These are phyloP conservation scores for Cyberlindnera xylosilytica DNA, from an alignment of 805 yeast species.

Conservation along the genomic window DNA sequence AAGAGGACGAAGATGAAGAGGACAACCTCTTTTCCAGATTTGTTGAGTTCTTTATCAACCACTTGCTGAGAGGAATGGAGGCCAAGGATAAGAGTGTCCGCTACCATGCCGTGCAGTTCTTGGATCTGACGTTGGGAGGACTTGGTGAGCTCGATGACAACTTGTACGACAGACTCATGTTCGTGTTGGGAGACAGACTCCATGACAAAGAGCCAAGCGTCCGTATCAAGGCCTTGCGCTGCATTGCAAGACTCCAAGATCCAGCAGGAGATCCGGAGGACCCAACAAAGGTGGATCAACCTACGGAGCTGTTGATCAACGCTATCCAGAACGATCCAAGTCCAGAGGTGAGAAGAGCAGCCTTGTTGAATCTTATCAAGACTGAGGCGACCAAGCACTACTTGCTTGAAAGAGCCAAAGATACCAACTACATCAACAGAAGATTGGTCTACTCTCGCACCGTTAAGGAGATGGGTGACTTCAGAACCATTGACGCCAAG, in stretches of 20 bases:
- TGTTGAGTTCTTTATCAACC: constrained; percentile 58
- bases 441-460: constrained; percentile 67
- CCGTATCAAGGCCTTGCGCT: constrained; percentile 79
- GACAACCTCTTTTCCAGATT: constrained; percentile 46
- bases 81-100: constrained; percentile 76
- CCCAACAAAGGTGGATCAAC: constrained; percentile 40
- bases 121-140: constrained; percentile 67
- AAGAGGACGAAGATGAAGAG: constrained; percentile 36
- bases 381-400: constrained; percentile 49
- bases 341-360: constrained; percentile 87
- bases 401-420: constrained; percentile 80
- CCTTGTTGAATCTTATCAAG: constrained; percentile 65
- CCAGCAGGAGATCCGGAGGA: constrained; percentile 33
- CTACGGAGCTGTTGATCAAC: constrained; percentile 43
- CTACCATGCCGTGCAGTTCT: constrained; percentile 71
- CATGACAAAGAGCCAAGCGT: constrained; percentile 75
- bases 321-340: constrained; percentile 74
- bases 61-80: constrained; percentile 72
- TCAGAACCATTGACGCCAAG: constrained; percentile 48
- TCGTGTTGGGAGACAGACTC: constrained; percentile 59
- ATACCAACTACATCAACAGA: constrained; percentile 67
- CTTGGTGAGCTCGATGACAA: constrained; percentile 75
- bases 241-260: constrained; percentile 76
- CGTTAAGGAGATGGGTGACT: constrained; percentile 63
- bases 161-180: constrained; percentile 58